A percentile compares a stretch with the other conserved stretches of the same genome.
Conservation (phyloP, 2,329 filamentous ascomycete species). For the Boeremia lycopersici region DNA sequence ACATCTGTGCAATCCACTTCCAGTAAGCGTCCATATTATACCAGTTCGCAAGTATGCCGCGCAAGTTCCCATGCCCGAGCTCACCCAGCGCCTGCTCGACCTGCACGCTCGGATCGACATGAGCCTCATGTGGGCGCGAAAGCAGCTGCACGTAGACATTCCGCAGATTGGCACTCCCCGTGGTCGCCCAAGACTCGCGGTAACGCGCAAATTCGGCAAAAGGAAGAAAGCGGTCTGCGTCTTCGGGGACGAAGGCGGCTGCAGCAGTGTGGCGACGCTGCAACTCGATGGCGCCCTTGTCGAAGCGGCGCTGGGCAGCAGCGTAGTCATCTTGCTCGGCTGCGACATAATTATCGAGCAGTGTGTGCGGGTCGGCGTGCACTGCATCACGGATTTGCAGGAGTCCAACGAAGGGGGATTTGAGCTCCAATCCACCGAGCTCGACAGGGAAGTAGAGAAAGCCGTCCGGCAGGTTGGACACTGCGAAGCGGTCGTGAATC, state of each 20-base stretch:
- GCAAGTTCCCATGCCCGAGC: slow-evolving; percentile 27
- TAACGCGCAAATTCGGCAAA: slow-evolving; percentile 34
- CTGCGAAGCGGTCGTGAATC: slow-evolving; percentile 60
- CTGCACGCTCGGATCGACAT: slow-evolving; percentile 26
- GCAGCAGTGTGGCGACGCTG: slow-evolving; percentile 9
- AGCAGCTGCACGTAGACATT: slow-evolving; percentile 28
- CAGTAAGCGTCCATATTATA: slow-evolving; percentile 42
- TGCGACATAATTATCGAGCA: slow-evolving; percentile 52
- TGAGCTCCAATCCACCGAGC: slow-evolving; percentile 57
- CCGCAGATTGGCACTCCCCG: slow-evolving; percentile 20
- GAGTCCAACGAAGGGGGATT: slow-evolving; percentile 57
- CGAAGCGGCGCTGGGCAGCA: slow-evolving; percentile 37
- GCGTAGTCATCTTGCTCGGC: slow-evolving; percentile 45
- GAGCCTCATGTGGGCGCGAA: slow-evolving; percentile 25
- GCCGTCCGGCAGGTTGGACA: slow-evolving; percentile 55
- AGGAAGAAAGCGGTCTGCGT: slow-evolving; percentile 33
- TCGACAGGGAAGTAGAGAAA: slow-evolving; percentile 61
- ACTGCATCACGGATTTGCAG: slow-evolving; percentile 51
- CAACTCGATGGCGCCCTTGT: slow-evolving; percentile 21
- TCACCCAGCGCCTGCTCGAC: slow-evolving; percentile 31
- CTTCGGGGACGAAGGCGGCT: slow-evolving; percentile 17
- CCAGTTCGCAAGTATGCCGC: slow-evolving; percentile 33
- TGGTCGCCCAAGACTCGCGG: slow-evolving; percentile 23
- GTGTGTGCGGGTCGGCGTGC: slow-evolving; percentile 43
- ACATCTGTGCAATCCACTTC: slow-evolving; percentile 47